These are phyloP conservation scores for Ensete ventricosum DNA, from an alignment of 176 grass and related monocot species.

Conservation along the genomic window DNA sequence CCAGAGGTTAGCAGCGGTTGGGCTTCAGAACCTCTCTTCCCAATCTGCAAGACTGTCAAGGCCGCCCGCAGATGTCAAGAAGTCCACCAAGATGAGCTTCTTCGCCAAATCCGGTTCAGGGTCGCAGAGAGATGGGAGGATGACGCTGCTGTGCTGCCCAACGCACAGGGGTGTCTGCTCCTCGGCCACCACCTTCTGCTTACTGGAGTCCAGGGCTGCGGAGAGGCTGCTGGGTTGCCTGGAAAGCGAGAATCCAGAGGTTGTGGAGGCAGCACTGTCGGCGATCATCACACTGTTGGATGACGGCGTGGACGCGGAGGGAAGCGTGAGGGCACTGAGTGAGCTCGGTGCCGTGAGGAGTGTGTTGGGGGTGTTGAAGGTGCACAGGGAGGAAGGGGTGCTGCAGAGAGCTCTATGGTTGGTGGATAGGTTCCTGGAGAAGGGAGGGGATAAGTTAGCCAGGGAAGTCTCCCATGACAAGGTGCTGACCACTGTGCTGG, in stretches of 20 bases:
- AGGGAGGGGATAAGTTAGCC: constrained; percentile 41
- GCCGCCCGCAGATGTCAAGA: constrained; percentile 16
- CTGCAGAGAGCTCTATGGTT: constrained; percentile 61
- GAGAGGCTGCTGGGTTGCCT: constrained; percentile 61
- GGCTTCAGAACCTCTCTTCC: constrained; percentile 67
- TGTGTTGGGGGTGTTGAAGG: constrained; percentile 51
- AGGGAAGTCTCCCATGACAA: constrained; percentile 51
- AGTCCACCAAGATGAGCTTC: constrained; percentile 42
- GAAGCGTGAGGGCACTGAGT: constrained; percentile 42
- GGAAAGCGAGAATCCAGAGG: constrained; percentile 46
- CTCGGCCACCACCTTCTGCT: constrained; percentile 44
- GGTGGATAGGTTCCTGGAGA: constrained; percentile 63
- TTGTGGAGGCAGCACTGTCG: constrained; percentile 46
- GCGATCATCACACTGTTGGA: constrained; percentile 73
- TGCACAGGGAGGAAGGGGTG: constrained; percentile 40
- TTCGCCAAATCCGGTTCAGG: constrained; percentile 34
- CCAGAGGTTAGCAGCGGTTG: constrained; percentile 50
- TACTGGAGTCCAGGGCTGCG: constrained; percentile 46
- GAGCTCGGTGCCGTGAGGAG: constrained; percentile 37
- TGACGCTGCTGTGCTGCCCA: constrained; percentile 27
- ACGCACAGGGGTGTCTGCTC: constrained; percentile 61
- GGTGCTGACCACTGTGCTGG: constrained; percentile 48
- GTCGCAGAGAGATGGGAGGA: background rate
- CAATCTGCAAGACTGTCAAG: constrained; percentile 42
- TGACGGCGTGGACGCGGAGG: constrained; percentile 42